Percentiles rank a stretch among this genome's conserved stretches.
These are phyloP conservation scores for Croton laevigatus DNA, from an alignment of 441 rosid species.

Conservation along the genomic window DNA sequence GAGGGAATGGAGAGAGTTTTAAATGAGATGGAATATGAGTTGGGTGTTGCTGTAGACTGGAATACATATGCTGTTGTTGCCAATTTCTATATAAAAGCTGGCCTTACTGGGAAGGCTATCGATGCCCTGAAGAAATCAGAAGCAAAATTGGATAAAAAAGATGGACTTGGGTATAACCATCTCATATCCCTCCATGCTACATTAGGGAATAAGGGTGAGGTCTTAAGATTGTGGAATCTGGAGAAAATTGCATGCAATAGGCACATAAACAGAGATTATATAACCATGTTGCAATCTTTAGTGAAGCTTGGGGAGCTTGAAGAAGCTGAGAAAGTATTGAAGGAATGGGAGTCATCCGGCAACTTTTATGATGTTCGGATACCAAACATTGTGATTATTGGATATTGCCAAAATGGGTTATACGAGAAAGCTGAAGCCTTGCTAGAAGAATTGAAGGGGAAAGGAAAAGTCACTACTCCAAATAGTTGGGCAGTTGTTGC, in stretches of 20 bases:
- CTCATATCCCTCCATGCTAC: slow-evolving; percentile 69
- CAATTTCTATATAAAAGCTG: slow-evolving; percentile 54
- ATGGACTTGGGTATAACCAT: slow-evolving; percentile 66
- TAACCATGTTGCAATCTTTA: slow-evolving; percentile 55
- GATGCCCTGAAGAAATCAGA: slow-evolving; percentile 57
- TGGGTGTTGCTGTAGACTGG: slow-evolving; percentile 62
- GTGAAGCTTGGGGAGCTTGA: slow-evolving; percentile 57
- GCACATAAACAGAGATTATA: slow-evolving; percentile 60
- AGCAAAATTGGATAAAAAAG: slow-evolving; percentile 51
- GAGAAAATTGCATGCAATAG: slow-evolving; percentile 62
- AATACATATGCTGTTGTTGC: slow-evolving; percentile 76
- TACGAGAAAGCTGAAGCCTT: slow-evolving; percentile 52
- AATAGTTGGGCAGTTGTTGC: slow-evolving; percentile 67
- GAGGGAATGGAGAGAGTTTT: slow-evolving; percentile 51
- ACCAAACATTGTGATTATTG: slow-evolving; percentile 42
- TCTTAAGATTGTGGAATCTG: slow-evolving; percentile 63
- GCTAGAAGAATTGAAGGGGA: slow-evolving; percentile 45
- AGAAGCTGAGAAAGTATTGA: slow-evolving; percentile 62
- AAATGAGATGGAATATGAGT: slow-evolving; percentile 61
- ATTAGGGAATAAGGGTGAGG: slow-evolving; percentile 55
- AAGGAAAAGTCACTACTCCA: slow-evolving; percentile 47
- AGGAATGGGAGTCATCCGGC: slow-evolving; percentile 65
- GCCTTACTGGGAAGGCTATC: slow-evolving; percentile 43
- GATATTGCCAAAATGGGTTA: slow-evolving; percentile 38
- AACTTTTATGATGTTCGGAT: slow-evolving; percentile 57